Base-by-base conservation (phyloP, 768 basidiomycete genomes). In the Lyophyllum semitale region DNA sequence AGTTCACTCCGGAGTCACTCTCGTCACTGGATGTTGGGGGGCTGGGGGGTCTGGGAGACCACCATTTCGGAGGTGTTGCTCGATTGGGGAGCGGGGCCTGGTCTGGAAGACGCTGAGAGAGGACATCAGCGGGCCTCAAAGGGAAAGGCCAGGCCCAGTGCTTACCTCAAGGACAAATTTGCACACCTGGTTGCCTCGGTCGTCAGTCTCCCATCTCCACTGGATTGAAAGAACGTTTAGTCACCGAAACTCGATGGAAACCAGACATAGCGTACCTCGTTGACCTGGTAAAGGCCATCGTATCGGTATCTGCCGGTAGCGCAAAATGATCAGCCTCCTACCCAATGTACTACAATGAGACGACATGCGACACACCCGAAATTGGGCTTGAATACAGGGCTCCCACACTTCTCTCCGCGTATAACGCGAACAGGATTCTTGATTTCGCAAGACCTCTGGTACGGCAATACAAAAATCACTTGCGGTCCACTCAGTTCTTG, bases 201-300 rank as follows among this genome's bases (percentile, higher is more conserved):
- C 18, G 32, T 26, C n/a, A 0, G 20, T 12, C 9, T 12, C 20
- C 11, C 13, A 35, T 25, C 43, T 18, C 4, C 1, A 25, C 17
- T 37, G 27, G 9, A 20, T 33, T 18, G 5, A 32, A n/a, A n/a
- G n/a, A n/a, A n/a, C n/a, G n/a, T n/a, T n/a, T n/a, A n/a, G n/a
- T n/a, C n/a, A n/a, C n/a, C n/a, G n/a, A n/a, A n/a, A n/a, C n/a
- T n/a, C n/a, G n/a, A n/a, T n/a, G n/a, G n/a, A n/a, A n/a, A n/a
- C n/a, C 17, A 8, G 18, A 23, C 22, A 23, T 22, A 23, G 29
- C 52, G 23, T 53, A 53, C 52, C 1, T 30, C 11, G 12, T 30
- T 45, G n/a, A 55, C 54, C 4, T 37, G 5, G 20, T 55, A 55
- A 9, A 55, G 48, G 15, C 54, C 54, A 38, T 55, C 54, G 25